Base-by-base conservation (phyloP, 352 stramenopile genomes). In the Globisporangium okanoganense region DNA sequence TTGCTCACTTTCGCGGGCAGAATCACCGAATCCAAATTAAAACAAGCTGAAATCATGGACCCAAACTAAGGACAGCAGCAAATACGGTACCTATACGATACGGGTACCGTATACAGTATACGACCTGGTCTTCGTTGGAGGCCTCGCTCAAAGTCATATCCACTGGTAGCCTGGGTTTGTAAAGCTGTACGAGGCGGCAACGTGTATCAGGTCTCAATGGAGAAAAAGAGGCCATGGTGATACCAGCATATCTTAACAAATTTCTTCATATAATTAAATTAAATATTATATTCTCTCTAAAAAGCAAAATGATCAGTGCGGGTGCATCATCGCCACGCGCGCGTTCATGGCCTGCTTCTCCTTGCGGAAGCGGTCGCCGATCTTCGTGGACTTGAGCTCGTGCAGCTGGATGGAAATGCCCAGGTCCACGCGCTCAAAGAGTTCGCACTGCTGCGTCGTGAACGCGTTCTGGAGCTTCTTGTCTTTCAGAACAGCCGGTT, bases 351-450 rank as follows among this genome's bases (percentile, higher is more conserved):
- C 50, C 12, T 70, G 57, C 20, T 68, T 56, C 33, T 73, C 66
- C 18, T 63, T 51, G 20, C 58, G 53, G 43, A 78, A 82, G 20
- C 72, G 75, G 31, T 80, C 65, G 57, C 72, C 72, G 24, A 84
- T 74, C 6, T 72, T 65, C 33, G 56, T 60, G 1, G 66, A 75
- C 2, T 82, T 51, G 24, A 84, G 61, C 52, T 84, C 70, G 38
- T 78, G 58, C 62, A 80, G 75, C 50, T 64, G 64, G 22, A 84
- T 25, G 0, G 72, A 72, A 47, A 82, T 64, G 22, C 72, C 69
- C 45, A 71, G 71, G 44, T 82, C 73, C 8, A 62, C 51, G 29
- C 67, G 70, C 53, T 83, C 70, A 29, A 79, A 80, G 1, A 65
- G 51, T 9, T 56, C 52, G 40, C 74, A 69, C 16, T 63, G 47